Evolutionary conservation across 2,329 filamentous ascomycete genomes (phyloP).

Genomic region (Plenodomus lindquistii): DNA sequence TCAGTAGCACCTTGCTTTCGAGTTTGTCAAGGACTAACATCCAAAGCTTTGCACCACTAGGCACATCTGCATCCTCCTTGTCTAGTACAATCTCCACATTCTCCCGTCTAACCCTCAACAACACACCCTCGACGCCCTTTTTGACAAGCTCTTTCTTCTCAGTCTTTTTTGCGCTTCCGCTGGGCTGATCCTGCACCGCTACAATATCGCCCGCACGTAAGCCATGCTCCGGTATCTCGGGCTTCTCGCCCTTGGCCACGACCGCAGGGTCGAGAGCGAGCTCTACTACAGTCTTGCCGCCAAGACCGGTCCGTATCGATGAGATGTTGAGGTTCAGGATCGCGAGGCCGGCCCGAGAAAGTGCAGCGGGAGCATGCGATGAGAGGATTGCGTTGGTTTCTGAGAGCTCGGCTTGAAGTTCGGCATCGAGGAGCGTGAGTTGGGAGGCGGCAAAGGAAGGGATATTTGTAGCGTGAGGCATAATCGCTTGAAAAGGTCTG

Average conservation of each 20-base stretch:
- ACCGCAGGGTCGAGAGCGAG: constrained; percentile 74
- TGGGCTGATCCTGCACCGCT: constrained; percentile 72
- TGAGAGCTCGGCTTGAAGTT: constrained; percentile 72
- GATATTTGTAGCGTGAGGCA: constrained; percentile 55
- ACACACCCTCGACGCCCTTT: constrained; percentile 70
- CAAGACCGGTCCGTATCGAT: constrained; percentile 83
- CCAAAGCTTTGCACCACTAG: constrained; percentile 61
- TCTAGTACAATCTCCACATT: constrained; percentile 70
- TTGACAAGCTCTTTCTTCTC: constrained; percentile 72
- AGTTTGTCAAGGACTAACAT: constrained; percentile 53
- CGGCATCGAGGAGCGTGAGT: constrained; percentile 68
- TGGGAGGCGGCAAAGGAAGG: constrained; percentile 72
- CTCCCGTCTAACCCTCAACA: constrained; percentile 64
- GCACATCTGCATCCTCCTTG: constrained; percentile 61
- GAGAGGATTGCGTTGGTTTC: constrained; percentile 71
- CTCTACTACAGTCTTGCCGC: constrained; percentile 88
- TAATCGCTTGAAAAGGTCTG: constrained; percentile 1
- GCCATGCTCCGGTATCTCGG: constrained; percentile 73
- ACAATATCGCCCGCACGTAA: constrained; percentile 79
- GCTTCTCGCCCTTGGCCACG: constrained; percentile 46
- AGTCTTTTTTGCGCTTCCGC: constrained; percentile 70
- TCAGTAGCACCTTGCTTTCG: constrained; percentile 3
- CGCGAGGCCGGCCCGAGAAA: constrained; percentile 78
- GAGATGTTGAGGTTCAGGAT: constrained; percentile 74
- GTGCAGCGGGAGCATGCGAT: constrained; percentile 67